A percentile compares a stretch with the other conserved stretches of the same genome.
These are phyloP conservation scores for Fusarium sp. DNA, from an alignment of 2,329 filamentous ascomycete species.

Conservation along the genomic window DNA sequence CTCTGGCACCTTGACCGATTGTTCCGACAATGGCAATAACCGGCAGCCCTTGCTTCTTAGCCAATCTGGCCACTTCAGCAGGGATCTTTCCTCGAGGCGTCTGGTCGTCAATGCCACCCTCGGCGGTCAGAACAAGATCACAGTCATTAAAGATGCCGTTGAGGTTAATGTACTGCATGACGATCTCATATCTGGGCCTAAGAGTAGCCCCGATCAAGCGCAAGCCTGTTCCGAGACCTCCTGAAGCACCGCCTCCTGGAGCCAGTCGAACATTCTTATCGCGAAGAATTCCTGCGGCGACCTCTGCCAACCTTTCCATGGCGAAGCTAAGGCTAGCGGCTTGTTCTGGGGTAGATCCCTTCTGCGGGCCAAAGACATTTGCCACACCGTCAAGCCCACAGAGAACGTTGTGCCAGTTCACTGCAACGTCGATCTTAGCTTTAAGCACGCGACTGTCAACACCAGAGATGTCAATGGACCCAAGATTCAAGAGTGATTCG, in stretches of 20 bases:
- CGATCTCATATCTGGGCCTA: constrained; percentile 59
- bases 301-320: constrained; percentile 55
- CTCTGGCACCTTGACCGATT: constrained; percentile 48
- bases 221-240: constrained; percentile 63
- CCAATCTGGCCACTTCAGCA: constrained; percentile 61
- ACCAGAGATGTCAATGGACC: constrained; percentile 52
- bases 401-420: constrained; percentile 63
- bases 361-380: constrained; percentile 62
- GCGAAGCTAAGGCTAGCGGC: constrained; percentile 55
- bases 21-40: constrained; percentile 56
- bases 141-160: constrained; percentile 58
- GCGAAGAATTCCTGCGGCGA: constrained; percentile 49
- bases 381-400: constrained; percentile 62
- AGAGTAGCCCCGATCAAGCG: constrained; percentile 59
- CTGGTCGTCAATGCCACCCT: constrained; percentile 64
- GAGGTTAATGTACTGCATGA: constrained; percentile 62
- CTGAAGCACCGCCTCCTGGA: constrained; percentile 63
- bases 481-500: constrained; percentile 51
- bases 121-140: constrained; percentile 63
- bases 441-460: constrained; percentile 46
- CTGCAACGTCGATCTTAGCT: constrained; percentile 59
- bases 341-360: constrained; percentile 58
- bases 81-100: constrained; percentile 65
- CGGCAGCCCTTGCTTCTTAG: constrained; percentile 57
- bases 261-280: constrained; percentile 49